Base-by-base conservation (phyloP, 169 alveolate species). In the Cryptosporidium bovis region DNA sequence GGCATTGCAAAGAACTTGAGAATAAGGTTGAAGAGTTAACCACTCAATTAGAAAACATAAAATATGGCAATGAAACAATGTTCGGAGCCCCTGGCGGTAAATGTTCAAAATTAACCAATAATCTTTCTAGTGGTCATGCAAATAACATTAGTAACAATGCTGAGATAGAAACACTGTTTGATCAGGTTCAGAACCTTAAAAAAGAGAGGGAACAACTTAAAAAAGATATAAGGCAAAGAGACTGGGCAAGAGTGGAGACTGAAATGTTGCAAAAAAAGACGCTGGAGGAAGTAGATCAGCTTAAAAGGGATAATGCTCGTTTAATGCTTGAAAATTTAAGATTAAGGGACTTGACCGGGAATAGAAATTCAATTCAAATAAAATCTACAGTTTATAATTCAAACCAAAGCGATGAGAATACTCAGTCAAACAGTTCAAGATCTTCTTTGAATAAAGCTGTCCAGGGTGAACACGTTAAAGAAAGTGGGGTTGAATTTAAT, bases 251-350 rank as follows among this genome's bases (percentile, higher is more conserved):
- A 48, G 64, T 77, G 12, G 87, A 77, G 64, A 53, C 34, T 12
- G 87, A 77, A 48, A 60, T 77, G 24, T 27, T 62, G 16, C 71
- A 77, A 40, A 77, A 77, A 44, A 53, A 62, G 20, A 48, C 65
- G 1, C 20, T 48, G 0, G 87, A 77, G 33, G 87, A 77, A 18
- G 29, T 62, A 18, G 87, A 77, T 0, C 77, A 77, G 31, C 60
- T 77, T 16, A 77, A 77, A 60, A 77, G 71, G 24, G 87, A 77
- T 24, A 77, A 77, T 46, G 51, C 87, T 62, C 71, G 87, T 18
- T 53, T 77, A 40, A 77, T 77, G 87, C 87, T 77, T 62, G 87
- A 77, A 77, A 77, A 77, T 60, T 62, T 77, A 20, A 77, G 71
- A 48, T 40, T 77, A 29, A 77, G 65, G 40, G 87, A 77, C 31